Base-by-base conservation (phyloP, 371 early-diverging fungal genomes). In the Nematocida sp. region DNA sequence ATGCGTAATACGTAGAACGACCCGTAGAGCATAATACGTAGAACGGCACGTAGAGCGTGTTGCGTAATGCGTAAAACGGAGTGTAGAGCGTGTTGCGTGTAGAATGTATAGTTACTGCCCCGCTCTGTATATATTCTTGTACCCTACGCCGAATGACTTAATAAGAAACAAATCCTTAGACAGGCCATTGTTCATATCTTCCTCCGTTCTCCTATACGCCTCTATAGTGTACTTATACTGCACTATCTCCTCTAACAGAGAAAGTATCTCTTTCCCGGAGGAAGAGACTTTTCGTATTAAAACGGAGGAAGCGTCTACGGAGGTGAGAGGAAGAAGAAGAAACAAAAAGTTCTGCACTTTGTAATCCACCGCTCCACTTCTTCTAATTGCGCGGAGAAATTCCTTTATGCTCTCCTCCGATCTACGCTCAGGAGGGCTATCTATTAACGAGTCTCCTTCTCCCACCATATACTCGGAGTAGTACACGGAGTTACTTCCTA, bases 141-240 rank as follows among this genome's bases (percentile, higher is more conserved):
- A 71, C 28, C 75, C 75, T 11, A 71, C 60, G 4, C 75, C 75
- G 32, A 38, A 57, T 16, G 75, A 71, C 32, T 71, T 71, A n/a
- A 71, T 60, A 18, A 71, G 50, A 23, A 71, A 47, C 51, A 71
- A 26, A 16, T 51, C 26, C 7, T 59, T 50, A 25, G 75, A 48
- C 23, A 71, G 16, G 0, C 75, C 75, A 0, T 57, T 25, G 25
- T 71, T 63, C 13, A 71, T 48, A 38, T 71, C 75, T 26, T 60
- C 20, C 38, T 59, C 63, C 23, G 60, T 61, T 32, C 57, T 48
- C 26, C 38, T 11, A 33, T 71, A 61, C 33, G 30, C 33, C 39
- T 71, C 75, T 51, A 71, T 39, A 18, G 75, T 71, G 55, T 71
- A 71, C 23, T 40, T 61, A 45, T 71, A 71, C 40, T 71, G 59